A percentile compares a stretch with the other conserved stretches of the same genome.
Conservation (phyloP, 257 asterid genomes). For the Cordia subcordata region DNA sequence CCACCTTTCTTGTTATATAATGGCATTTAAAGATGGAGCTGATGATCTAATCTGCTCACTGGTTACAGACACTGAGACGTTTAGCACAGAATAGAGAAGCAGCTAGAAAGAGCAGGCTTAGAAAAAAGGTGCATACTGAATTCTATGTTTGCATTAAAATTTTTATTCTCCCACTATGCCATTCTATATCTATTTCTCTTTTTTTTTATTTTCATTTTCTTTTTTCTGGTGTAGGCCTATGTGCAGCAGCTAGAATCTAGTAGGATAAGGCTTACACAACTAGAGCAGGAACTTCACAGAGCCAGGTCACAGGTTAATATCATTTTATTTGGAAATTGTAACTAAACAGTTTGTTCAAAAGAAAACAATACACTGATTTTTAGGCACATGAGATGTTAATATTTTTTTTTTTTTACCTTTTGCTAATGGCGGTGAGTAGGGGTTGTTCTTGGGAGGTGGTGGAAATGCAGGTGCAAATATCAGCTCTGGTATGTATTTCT, state of each 20-base stretch:
- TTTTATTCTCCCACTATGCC: background rate
- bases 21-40: conserved; percentile 8
- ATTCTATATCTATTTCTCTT: background rate
- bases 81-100: conserved; percentile 99
- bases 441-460: conserved; percentile 77
- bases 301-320: conserved; percentile 80
- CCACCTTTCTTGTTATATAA: background rate
- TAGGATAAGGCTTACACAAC: conserved; percentile 82
- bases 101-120: conserved; percentile 91
- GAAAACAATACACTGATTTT: background rate
- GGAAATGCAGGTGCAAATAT: conserved; percentile 56
- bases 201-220: background rate
- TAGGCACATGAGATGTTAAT: background rate
- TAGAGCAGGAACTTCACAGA: conserved; percentile 91
- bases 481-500: conserved; percentile 63
- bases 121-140: conserved; percentile 59
- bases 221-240: conserved; percentile 55
- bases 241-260: conserved; percentile 96
- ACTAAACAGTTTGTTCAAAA: background rate
- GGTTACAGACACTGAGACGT: conserved; percentile 78
- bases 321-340: conserved; percentile 2
- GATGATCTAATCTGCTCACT: conserved; percentile 2
- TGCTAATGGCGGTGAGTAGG: conserved; percentile 37
- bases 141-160: background rate
- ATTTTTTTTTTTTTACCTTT: background rate